These are phyloP conservation scores for Pseudocercospora musae DNA, from an alignment of 2,329 filamentous ascomycete species.

Conservation along the genomic window DNA sequence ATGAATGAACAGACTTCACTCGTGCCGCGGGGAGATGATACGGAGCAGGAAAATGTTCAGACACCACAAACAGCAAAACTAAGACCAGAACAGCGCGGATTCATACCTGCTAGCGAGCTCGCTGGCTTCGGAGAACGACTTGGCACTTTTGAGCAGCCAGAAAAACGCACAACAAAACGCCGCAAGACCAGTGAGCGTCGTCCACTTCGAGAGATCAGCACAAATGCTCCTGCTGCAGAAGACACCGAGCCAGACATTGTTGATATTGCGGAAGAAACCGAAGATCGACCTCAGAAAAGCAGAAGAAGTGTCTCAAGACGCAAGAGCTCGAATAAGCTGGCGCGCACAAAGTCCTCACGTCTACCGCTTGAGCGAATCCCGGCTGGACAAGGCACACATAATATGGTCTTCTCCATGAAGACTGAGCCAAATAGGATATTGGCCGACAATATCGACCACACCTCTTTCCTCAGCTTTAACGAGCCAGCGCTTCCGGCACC, in stretches of 20 bases:
- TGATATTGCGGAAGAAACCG: slow-evolving; percentile 2
- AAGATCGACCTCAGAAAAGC: slow-evolving; percentile 14
- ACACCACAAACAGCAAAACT: slow-evolving; percentile 3
- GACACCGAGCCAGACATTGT: slow-evolving; percentile 1
- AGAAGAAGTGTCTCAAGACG: slow-evolving; percentile 16
- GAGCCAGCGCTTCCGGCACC: slow-evolving; percentile 22
- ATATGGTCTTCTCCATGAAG: slow-evolving; percentile 9
- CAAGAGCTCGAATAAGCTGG: slow-evolving; percentile 23
- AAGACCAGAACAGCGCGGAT: slow-evolving; percentile 16
- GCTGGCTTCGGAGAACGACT: slow-evolving; percentile 14
- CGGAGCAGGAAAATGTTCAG: neutral
- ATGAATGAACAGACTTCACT: neutral
- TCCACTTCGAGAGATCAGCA: slow-evolving; percentile 25
- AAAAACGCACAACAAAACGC: slow-evolving; percentile 20
- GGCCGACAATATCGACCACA: slow-evolving; percentile 17
- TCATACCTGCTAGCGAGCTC: slow-evolving; percentile 32
- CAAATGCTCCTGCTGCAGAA: slow-evolving; percentile 18
- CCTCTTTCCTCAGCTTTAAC: slow-evolving; percentile 27
- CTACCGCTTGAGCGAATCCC: slow-evolving; percentile 42
- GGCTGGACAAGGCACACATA: slow-evolving; percentile 23
- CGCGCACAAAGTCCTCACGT: slow-evolving; percentile 36
- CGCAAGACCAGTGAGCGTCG: slow-evolving; percentile 24
- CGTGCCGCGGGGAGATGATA: neutral
- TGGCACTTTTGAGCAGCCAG: slow-evolving; percentile 8
- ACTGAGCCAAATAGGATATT: slow-evolving; percentile 5